Base-by-base conservation (phyloP, 495 filamentous ascomycete genomes). In the Daldinia caldariorum region DNA sequence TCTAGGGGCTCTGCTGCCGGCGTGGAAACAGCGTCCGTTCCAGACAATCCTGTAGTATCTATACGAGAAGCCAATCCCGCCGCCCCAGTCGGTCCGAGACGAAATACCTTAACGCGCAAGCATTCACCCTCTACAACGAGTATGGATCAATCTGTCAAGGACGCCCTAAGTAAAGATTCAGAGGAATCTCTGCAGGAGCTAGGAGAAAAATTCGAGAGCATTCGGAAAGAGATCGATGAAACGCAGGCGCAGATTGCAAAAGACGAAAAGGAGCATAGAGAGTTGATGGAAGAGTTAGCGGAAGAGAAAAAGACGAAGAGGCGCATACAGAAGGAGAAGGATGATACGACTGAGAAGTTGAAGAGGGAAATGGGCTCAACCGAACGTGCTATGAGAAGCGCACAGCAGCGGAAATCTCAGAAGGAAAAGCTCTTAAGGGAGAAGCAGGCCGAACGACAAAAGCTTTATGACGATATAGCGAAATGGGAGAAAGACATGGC, bases 301-400 rank as follows among this genome's bases (percentile, higher is more conserved):
- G 79, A 79, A 13, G 80, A 88, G 34, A 87, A 93, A 60, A 92
- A 94, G 67, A 86, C 89, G 35, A 86, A 96, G 70, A 89, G 81
- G 73, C 88, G 90, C 71, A 83, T 88, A 41, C 84, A 93, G 41
- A 93, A 90, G 75, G 92, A 97, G 69, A 94, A 92, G 76, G 93
- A 97, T 65, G 92, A 96, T 64, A 88, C 87, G 31, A 94, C 89
- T n/a, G 88, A 90, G 50, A 90, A 91, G 73, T 77, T 97, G 32
- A 91, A 89, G 73, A 91, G 89, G 61, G 91, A 97, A 70, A 91
- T 94, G 34, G 88, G 91, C 51, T 86, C 86, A 32, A 83, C 95
- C 22, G 94, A 97, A 72, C 89, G 92, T 34, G 82, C 89, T 55
- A 97, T 97, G 79, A 86, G 92, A 56, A 85, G 88, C n/a, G 92